Base-by-base conservation (phyloP, 768 basidiomycete genomes). In the Daedaleopsis nitida region DNA sequence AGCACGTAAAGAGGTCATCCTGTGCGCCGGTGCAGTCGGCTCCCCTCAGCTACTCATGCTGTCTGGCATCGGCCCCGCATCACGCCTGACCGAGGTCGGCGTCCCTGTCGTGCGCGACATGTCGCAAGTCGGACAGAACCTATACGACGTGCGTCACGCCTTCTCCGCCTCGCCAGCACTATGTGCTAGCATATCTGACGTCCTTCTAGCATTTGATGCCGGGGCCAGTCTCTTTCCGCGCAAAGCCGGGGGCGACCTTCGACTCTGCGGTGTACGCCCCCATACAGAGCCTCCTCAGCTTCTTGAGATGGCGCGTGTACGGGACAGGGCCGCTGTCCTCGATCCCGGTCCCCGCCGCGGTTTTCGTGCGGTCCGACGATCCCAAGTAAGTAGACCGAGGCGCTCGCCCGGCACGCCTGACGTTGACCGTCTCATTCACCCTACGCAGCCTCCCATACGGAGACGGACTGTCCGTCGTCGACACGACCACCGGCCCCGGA, bases 1-100 rank as follows among this genome's bases (percentile, higher is more conserved):
- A 32, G 27, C 27, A 32, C 27, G 27, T 7, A 32, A 32, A 7
- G 65, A 70, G 39, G 65, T 69, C 14, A 65, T 72, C 48, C 23
- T 68, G 5, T 55, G 50, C 38, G 63, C 65, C 4, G 67, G 67
- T 10, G 60, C 57, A 4, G 38, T 68, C 17, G 65, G 55, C 14
- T 51, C 65, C 7, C 61, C 65, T 8, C 62, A 71, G 12, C 34
- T 74, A 14, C 58, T 73, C 1, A 55, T 70, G 57, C 58, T 69
- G n/a, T 73, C 73, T 2, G 73, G 73, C 11, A 62, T 74, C 43
- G 73, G 73, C 7, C 64, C 66, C 17, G 19, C 57, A 0, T 43
- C 21, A 2, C 55, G 65, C 8, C 62, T 74, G 43, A 24, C 49
- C 7, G 35, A 54, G 19, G 37, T 68, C 12, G 63, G 58, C 11